Conservation (phyloP, 129 eudicot species). For the Sambucus nigra region DNA sequence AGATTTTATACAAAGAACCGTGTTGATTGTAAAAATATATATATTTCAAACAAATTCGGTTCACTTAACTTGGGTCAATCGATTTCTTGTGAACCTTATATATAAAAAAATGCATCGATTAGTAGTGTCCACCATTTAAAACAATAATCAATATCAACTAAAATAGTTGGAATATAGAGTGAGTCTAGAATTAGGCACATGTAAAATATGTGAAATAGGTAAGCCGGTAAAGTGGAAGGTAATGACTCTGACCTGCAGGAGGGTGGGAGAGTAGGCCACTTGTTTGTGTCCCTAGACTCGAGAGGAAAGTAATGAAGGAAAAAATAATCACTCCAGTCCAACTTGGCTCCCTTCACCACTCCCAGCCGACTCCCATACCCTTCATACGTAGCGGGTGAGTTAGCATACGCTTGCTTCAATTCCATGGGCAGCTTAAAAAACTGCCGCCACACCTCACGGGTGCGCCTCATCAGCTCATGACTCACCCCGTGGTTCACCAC, state of each 20-base stretch:
- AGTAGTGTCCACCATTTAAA: too few relatives aligned
- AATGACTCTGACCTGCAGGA: slow-evolving; percentile 70
- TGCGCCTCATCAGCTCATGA: slow-evolving; percentile 30
- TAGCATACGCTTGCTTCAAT: slow-evolving; percentile 45
- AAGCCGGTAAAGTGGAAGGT: too few relatives aligned
- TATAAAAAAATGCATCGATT: too few relatives aligned
- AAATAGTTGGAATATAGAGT: too few relatives aligned
- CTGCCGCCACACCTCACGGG: slow-evolving; percentile 47
- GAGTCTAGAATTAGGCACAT: too few relatives aligned
- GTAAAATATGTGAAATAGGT: too few relatives aligned
- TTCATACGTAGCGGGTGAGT: slow-evolving; percentile 54
- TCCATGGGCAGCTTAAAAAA: slow-evolving; percentile 50
- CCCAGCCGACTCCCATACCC: slow-evolving; percentile 75
- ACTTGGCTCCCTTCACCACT: slow-evolving; percentile 42
- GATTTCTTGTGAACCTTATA: too few relatives aligned
- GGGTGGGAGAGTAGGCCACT: slow-evolving; percentile 50
- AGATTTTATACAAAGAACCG: too few relatives aligned
- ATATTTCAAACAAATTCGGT: too few relatives aligned
- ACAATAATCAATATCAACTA: too few relatives aligned
- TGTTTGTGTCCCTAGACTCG: slow-evolving; percentile 29
- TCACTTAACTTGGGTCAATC: too few relatives aligned
- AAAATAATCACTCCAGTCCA: slow-evolving; percentile 78
- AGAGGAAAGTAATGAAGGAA: slow-evolving; percentile 45
- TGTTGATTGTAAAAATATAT: too few relatives aligned
- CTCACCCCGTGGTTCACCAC: slow-evolving; percentile 67